phyloP scores from a whole-genome alignment of 2,329 filamentous ascomycete genomes.

The Neoarthrinium moseri region DNA sequence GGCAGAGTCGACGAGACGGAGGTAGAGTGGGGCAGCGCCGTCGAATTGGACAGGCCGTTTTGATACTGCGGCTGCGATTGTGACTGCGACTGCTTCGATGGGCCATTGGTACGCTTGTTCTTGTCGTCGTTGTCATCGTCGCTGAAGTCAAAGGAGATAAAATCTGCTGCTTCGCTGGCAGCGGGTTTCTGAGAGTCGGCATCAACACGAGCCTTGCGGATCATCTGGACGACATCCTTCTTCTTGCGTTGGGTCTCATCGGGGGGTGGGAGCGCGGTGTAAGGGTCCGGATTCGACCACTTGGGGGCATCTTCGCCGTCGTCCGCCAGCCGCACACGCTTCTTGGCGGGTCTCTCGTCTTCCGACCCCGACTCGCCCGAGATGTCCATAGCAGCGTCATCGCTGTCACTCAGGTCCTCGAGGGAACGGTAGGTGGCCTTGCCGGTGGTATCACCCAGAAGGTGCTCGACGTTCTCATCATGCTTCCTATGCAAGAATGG shows the following conservation, averaged over 20 bases:
- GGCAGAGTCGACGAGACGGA: conserved; percentile 15
- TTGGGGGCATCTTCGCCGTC: conserved; percentile 57
- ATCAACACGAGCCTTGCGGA: conserved; percentile 81
- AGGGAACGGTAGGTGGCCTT: conserved; percentile 53
- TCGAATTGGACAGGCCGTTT: too few relatives aligned
- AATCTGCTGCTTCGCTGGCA: conserved; percentile 69
- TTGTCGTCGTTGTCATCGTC: conserved; percentile 47
- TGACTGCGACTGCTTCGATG: too few relatives aligned
- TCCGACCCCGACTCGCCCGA: conserved; percentile 48
- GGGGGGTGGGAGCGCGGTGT: conserved; percentile 80
- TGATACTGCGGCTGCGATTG: conserved; percentile 8
- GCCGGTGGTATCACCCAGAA: conserved; percentile 42
- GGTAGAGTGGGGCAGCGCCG: conserved; percentile 36
- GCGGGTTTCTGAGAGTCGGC: conserved; percentile 44
- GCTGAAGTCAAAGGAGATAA: conserved; percentile 80
- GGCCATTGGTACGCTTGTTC: too few relatives aligned
- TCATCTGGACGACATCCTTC: conserved; percentile 84
- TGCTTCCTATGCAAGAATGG: conserved; percentile 46
- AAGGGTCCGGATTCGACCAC: conserved; percentile 96
- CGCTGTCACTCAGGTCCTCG: conserved; percentile 61
- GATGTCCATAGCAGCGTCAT: conserved; percentile 64
- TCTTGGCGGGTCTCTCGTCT: conserved; percentile 40
- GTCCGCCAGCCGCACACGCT: conserved; percentile 38
- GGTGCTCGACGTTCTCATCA: conserved; percentile 40
- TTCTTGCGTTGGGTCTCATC: conserved; percentile 73